Conservation (phyloP, 345 rosid genomes). For the Tarenaya hassleriana region DNA sequence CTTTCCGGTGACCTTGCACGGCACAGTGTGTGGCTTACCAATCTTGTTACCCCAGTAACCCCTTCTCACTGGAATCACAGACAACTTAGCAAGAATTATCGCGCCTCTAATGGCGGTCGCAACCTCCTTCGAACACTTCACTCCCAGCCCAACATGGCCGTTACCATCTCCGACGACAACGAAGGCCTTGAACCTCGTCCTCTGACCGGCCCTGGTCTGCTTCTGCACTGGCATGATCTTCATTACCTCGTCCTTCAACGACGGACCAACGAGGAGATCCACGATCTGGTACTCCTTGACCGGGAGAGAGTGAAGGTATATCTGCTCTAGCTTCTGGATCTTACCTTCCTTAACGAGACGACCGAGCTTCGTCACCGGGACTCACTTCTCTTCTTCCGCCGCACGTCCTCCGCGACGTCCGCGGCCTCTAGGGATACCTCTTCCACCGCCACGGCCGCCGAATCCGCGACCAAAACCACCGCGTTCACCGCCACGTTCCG, state of each 20-base stretch:
- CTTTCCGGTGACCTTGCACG: constrained; percentile 70
- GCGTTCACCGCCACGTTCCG: constrained; percentile 15
- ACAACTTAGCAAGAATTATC: constrained; percentile 53
- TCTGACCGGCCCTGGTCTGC: constrained; percentile 66
- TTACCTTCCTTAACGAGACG: constrained; percentile 14
- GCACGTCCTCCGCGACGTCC: constrained; percentile 27
- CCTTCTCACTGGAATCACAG: constrained; percentile 63
- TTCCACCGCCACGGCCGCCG: constrained; percentile 22
- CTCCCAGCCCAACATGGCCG: constrained; percentile 68
- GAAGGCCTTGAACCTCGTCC: constrained; percentile 70
- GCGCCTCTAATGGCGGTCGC: constrained; percentile 69
- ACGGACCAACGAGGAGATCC: constrained; percentile 21
- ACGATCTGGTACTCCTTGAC: constrained; percentile 26
- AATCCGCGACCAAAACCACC: constrained; percentile 18
- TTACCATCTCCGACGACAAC: constrained; percentile 61
- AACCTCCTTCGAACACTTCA: constrained; percentile 65
- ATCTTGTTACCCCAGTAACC: constrained; percentile 85
- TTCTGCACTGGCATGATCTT: constrained; percentile 27
- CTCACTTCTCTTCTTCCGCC: constrained; percentile 19
- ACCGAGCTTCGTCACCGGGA: constrained; percentile 24
- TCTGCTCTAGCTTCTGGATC: constrained; percentile 13
- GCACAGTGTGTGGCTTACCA: constrained; percentile 63
- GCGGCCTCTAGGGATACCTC: constrained; percentile 29
- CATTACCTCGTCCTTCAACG: constrained; percentile 24
- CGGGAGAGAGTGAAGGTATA: constrained; percentile 24